These are phyloP conservation scores for Solanum hybrid DNA, from an alignment of 305 asterid genomes.

Conservation along the genomic window DNA sequence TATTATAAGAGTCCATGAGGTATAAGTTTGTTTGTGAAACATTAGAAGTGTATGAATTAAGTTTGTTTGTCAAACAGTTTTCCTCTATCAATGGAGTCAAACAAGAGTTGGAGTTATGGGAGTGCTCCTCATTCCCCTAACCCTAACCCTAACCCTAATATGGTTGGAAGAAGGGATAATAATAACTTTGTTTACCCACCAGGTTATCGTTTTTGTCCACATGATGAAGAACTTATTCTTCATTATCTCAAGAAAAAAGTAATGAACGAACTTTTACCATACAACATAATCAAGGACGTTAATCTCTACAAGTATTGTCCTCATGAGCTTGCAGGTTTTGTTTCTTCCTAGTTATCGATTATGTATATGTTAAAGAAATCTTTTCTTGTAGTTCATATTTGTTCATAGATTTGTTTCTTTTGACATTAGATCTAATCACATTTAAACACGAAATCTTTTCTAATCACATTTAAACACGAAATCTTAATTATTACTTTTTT, in stretches of 20 bases:
- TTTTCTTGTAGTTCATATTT: background rate
- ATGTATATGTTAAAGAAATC: background rate
- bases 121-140: background rate
- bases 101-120: too few species aligned
- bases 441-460: background rate
- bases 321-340: conserved; percentile 11
- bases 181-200: conserved; percentile 12
- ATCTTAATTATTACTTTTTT: background rate
- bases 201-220: conserved; percentile 23
- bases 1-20: background rate
- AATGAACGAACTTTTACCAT: conserved; percentile 5
- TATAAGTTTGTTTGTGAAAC: background rate
- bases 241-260: conserved; percentile 19
- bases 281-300: conserved; percentile 6
- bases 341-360: background rate
- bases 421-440: background rate
- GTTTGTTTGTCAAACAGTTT: background rate
- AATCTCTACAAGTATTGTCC: conserved; percentile 20
- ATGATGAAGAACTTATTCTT: conserved; percentile 20
- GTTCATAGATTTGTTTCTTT: too few species aligned
- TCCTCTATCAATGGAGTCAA: background rate
- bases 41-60: too few species aligned
- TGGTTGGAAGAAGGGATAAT: background rate
- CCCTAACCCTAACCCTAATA: background rate
- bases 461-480: too few species aligned